Evolutionary conservation across 345 rosid genomes (phyloP), one percentile per base, ranked within the genome.

Genomic region (Tarenaya hassleriana): DNA sequence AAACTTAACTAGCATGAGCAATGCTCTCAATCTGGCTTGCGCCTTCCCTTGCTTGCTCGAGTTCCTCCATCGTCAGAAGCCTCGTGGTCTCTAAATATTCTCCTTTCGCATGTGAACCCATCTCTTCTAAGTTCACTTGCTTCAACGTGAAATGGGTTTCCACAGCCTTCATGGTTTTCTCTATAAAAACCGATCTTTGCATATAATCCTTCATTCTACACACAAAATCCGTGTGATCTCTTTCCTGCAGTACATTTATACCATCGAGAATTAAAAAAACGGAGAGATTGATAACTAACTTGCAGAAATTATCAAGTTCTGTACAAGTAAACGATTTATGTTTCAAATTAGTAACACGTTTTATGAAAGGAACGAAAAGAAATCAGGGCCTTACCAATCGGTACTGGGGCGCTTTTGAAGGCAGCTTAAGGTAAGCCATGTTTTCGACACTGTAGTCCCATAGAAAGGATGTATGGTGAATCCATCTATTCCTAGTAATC

Each of bases 401-500:
- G 48, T 86, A 86, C 34, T 73, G 67, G 8, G 92, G 95, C 54
- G 76, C 86, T 50, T 67, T 73, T 1, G 70, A 58, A 61, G 95
- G 95, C 7, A 67, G 72, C 65, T 75, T 86, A 73, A 86, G 74
- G 73, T 86, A 90, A 52, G 81, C 67, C 95, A 86, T 86, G 71
- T 81, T 86, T 47, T 58, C 59, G 29, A 49, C 75, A 41, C 71
- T 64, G 33, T 76, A 90, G 61, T 90, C 94, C 94, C 91, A 90
- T 31, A 86, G 34, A 55, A 83, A 86, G 4, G 97, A 90, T 3
- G 95, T 86, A 63, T 90, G 97, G 63, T 86, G 95, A 56, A 83
- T 72, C 94, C 94, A 86, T 34, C 90, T 69, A 51, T 39, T 75
- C 70, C 69, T 86, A 8, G 71, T 81, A 35, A 90, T 83, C 5